These are phyloP conservation scores for Vicia faba DNA, from an alignment of 306 rosid genomes.

Conservation along the genomic window DNA sequence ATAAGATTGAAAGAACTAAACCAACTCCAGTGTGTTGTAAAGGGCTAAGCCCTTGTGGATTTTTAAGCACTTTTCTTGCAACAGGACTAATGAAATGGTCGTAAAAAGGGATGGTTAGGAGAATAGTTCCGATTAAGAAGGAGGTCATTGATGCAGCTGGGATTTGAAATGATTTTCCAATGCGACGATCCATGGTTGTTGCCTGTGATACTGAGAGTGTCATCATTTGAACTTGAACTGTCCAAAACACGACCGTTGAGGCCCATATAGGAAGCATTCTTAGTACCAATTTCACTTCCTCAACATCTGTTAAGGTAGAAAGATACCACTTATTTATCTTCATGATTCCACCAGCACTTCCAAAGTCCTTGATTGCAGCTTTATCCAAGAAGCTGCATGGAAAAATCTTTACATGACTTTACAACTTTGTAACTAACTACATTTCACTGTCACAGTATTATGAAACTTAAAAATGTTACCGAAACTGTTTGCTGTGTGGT, in stretches of 20 bases:
- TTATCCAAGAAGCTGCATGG: slow-evolving; percentile 58
- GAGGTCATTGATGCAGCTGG: slow-evolving; percentile 75
- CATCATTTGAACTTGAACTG: slow-evolving; percentile 77
- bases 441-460: background rate
- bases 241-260: slow-evolving; percentile 77
- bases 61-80: slow-evolving; percentile 46
- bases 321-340: slow-evolving; percentile 56
- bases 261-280: slow-evolving; percentile 94
- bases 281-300: slow-evolving; percentile 71
- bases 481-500: slow-evolving; percentile 66
- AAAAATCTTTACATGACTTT: background rate
- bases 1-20: slow-evolving; percentile 50
- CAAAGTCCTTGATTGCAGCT: slow-evolving; percentile 62
- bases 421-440: background rate
- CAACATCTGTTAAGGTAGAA: slow-evolving; percentile 74
- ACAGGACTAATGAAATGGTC: slow-evolving; percentile 61
- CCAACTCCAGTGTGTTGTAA: slow-evolving; percentile 75
- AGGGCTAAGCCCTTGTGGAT: slow-evolving; percentile 64
- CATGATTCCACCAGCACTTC: background rate
- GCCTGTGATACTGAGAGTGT: slow-evolving; percentile 93
- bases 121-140: slow-evolving; percentile 73
- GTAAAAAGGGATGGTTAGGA: slow-evolving; percentile 71
- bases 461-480: slow-evolving; percentile 46
- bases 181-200: slow-evolving; percentile 73
- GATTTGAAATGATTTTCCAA: slow-evolving; percentile 66